Conservation (phyloP, 2,329 filamentous ascomycete genomes). For the Mariannaea sp. region DNA sequence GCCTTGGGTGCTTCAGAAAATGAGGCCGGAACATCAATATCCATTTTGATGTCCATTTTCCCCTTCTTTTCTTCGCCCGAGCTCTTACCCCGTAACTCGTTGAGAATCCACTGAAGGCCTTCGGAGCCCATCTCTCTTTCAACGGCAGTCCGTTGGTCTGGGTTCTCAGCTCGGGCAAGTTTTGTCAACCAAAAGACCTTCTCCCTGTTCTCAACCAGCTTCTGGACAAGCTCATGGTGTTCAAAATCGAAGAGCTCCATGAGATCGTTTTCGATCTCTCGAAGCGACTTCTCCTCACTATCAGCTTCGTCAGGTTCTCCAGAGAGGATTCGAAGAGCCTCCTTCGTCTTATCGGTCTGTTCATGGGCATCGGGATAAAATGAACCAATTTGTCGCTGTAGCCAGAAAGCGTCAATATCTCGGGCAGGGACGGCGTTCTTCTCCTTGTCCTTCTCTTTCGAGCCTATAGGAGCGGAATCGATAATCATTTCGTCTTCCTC, state of each 20-base stretch:
- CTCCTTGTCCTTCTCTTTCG: constrained; percentile 54
- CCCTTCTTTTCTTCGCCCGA: constrained; percentile 62
- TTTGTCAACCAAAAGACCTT: constrained; percentile 95
- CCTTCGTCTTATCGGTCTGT: constrained; percentile 89
- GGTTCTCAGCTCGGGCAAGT: constrained; percentile 80
- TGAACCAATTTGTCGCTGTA: constrained; percentile 88
- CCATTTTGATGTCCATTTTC: constrained; percentile 92
- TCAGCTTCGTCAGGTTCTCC: constrained; percentile 71
- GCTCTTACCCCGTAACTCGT: constrained; percentile 81
- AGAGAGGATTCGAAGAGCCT: constrained; percentile 81
- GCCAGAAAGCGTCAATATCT: constrained; percentile 96
- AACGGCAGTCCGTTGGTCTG: constrained; percentile 74
- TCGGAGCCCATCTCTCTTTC: constrained; percentile 92
- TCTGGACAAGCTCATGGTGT: constrained; percentile 88
- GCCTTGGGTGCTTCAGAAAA: constrained; percentile 55
- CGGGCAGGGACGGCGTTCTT: constrained; percentile 74
- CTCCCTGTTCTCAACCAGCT: constrained; percentile 88
- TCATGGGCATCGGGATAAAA: constrained; percentile 90
- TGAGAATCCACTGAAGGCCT: constrained; percentile 83
- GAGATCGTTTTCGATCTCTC: constrained; percentile 96
- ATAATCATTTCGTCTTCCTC: constrained; percentile 86
- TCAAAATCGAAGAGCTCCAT: constrained; percentile 99
- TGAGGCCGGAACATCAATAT: constrained; percentile 75
- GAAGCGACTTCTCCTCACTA: constrained; percentile 81
- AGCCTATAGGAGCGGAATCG: constrained; percentile 63